Evolutionary conservation across 805 yeast genomes (phyloP).

Genomic region (Schwanniomyces yamadae): DNA sequence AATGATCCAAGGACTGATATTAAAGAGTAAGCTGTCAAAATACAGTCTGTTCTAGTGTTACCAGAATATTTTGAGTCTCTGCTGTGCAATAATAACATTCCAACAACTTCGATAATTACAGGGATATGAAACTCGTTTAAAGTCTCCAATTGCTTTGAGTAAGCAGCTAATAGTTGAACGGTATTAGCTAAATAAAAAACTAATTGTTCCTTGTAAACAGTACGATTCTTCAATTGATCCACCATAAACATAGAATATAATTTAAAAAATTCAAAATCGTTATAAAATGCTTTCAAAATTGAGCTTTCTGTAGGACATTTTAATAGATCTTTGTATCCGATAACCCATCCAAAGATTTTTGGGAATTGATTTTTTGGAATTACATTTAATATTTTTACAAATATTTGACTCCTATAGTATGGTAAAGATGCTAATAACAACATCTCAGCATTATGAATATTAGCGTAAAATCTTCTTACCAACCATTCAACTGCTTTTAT

Average conservation of each 20-base stretch:
- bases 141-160: slow-evolving; percentile 44
- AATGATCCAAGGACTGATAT: slow-evolving; percentile 76
- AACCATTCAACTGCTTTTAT: slow-evolving; percentile 91
- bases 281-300: slow-evolving; percentile 64
- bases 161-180: slow-evolving; percentile 65
- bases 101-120: slow-evolving; percentile 55
- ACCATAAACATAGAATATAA: slow-evolving; percentile 59
- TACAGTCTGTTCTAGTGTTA: slow-evolving; percentile 48
- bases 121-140: slow-evolving; percentile 54
- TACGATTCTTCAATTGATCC: slow-evolving; percentile 49
- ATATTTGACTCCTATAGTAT: slow-evolving; percentile 72
- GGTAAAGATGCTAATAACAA: slow-evolving; percentile 74
- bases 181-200: slow-evolving; percentile 76
- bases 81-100: slow-evolving; percentile 47
- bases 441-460: slow-evolving; percentile 74
- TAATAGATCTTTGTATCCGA: slow-evolving; percentile 61
- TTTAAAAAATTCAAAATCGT: slow-evolving; percentile 65
- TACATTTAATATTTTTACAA: slow-evolving; percentile 72
- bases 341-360: slow-evolving; percentile 71
- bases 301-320: slow-evolving; percentile 67
- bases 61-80: slow-evolving; percentile 8
- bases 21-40: slow-evolving; percentile 80
- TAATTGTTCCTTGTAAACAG: slow-evolving; percentile 65
- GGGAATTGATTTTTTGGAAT: slow-evolving; percentile 63
- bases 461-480: slow-evolving; percentile 84